Base-by-base conservation (phyloP, 257 asterid genomes). In the Nicotiana benthamiana region DNA sequence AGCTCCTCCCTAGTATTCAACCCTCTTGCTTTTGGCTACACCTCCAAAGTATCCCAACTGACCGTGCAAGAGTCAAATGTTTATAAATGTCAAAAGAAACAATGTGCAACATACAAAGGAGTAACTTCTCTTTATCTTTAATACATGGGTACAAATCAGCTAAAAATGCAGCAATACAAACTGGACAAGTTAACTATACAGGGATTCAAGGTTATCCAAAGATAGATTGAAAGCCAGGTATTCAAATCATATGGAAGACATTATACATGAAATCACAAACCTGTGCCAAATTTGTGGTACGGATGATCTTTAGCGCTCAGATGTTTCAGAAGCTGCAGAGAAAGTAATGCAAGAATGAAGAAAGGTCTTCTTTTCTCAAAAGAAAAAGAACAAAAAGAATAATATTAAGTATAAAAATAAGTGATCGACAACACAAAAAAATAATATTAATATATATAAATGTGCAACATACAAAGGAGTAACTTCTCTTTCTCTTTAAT, bases 211-310 rank as follows among this genome's bases (percentile, higher is more conserved):
- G 78, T 48, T 13, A 46, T 32, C 40, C 36, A 72, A 72, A 72
- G 5, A 46, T 24, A 22, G 78, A 46, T 72, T 72, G 24, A 24
- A 46, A 72, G 78, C 36, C 60, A 70, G 46, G 61, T 24, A 72
- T 20, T 72, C 61, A 11, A n/a, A 70, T 57, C 64, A 78, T 54
- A 63, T 82, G 64, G 56, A 36, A 24, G 24, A 63, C 22, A 77
- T 62, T 40, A 52, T 17, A 57, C 43, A 57, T 40, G 18, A 60
- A 20, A 77, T 77, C 26, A 61, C 91, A 79, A 85, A 96, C 99
- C 99, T 89, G 99, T 93, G 90, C 97, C 92, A 84, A 96, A 94
- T 89, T 94, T 96, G 90, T 96, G 97, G 89, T 89, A 96, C n/a
- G 97, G 97, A 86, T 96, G 98, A 83, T 87, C 90, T 80, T 89